These are phyloP conservation scores for Coemansia sp. DNA, from an alignment of 192 early-diverging fungal genomes.

Conservation along the genomic window DNA sequence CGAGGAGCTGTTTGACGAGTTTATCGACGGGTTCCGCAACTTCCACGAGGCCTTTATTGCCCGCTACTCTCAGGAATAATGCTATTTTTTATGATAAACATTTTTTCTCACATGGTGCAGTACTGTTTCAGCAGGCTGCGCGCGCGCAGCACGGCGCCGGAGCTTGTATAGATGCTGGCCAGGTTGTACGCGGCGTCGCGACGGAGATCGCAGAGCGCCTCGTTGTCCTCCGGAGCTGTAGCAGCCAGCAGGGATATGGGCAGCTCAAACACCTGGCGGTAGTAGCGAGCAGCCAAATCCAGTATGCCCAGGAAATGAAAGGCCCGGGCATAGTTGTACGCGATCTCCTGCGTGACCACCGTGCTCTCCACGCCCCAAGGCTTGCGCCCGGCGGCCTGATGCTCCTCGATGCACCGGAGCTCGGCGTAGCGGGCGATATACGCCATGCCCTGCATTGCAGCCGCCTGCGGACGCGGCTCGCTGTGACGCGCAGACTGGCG, in stretches of 20 bases:
- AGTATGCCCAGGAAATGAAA: conserved; percentile 84
- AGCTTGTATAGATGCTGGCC: conserved; percentile 69
- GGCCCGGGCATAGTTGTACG: conserved; percentile 83
- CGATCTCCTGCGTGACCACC: conserved; percentile 52
- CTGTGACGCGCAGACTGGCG: neutral
- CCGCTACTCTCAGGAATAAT: conserved; percentile 47
- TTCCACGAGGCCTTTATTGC: conserved; percentile 84
- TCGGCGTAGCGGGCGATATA: conserved; percentile 46
- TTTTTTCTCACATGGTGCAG: conserved; percentile 76
- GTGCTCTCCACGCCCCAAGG: neutral
- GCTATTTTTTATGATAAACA: no score
- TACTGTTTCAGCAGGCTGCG: conserved; percentile 67
- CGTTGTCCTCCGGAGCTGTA: neutral
- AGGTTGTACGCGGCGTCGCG: conserved; percentile 92
- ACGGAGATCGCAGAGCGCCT: conserved; percentile 46
- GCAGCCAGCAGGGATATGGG: conserved; percentile 41
- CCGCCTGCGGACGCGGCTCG: neutral
- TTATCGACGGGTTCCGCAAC: conserved; percentile 66
- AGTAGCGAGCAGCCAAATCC: conserved; percentile 83
- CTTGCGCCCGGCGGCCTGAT: conserved; percentile 2
- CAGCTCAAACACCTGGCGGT: conserved; percentile 66
- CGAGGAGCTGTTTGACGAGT: conserved; percentile 86
- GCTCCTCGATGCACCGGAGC: conserved; percentile 24
- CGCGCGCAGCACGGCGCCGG: conserved; percentile 69
- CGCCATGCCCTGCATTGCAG: conserved; percentile 24